Percentiles rank a stretch among this genome's conserved stretches.
Evolutionary conservation across 2,329 filamentous ascomycete species (phyloP).

Genomic region (Neoscytalidium dimidiatum): DNA sequence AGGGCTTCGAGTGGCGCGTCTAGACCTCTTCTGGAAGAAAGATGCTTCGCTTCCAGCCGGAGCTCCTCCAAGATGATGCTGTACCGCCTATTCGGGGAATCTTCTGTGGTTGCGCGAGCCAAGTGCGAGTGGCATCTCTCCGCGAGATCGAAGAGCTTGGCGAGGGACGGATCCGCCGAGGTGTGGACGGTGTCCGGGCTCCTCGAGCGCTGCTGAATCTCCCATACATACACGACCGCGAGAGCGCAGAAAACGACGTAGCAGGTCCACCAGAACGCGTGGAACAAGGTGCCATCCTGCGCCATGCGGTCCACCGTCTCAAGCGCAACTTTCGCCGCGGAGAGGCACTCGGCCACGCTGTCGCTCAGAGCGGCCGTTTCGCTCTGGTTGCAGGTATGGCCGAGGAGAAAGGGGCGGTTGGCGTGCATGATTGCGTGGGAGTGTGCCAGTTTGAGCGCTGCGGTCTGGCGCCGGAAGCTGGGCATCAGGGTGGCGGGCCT

Average conservation of each 20-base stretch:
- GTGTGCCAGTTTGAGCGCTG: conserved; percentile 34
- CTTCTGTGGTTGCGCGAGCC: conserved; percentile 47
- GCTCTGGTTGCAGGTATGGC: conserved; percentile 26
- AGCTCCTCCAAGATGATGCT: conserved; percentile 52
- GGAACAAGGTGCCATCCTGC: conserved; percentile 39
- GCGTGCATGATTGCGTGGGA: conserved; percentile 37
- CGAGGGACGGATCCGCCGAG: not conserved
- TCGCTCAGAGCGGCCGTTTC: conserved; percentile 33
- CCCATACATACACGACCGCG: conserved; percentile 50
- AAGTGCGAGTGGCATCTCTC: conserved; percentile 48
- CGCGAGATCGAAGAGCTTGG: conserved; percentile 42
- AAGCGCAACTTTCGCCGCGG: conserved; percentile 44
- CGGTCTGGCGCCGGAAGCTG: conserved; percentile 40
- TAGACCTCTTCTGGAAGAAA: conserved; percentile 22
- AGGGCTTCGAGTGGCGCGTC: not conserved
- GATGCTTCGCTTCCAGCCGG: conserved; percentile 40
- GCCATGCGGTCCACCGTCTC: conserved; percentile 41
- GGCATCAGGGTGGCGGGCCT: conserved; percentile 49
- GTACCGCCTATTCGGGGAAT: conserved; percentile 50
- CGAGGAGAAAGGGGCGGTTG: conserved; percentile 35
- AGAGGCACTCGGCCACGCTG: conserved; percentile 46
- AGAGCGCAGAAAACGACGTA: conserved; percentile 54
- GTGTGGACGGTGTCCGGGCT: conserved; percentile 3
- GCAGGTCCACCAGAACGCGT: conserved; percentile 52
- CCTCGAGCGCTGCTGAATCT: conserved; percentile 41